Percentiles rank a stretch among this genome's conserved stretches.
These are phyloP conservation scores for Leccinum boreale DNA, from an alignment of 768 basidiomycete genomes.

Conservation along the genomic window DNA sequence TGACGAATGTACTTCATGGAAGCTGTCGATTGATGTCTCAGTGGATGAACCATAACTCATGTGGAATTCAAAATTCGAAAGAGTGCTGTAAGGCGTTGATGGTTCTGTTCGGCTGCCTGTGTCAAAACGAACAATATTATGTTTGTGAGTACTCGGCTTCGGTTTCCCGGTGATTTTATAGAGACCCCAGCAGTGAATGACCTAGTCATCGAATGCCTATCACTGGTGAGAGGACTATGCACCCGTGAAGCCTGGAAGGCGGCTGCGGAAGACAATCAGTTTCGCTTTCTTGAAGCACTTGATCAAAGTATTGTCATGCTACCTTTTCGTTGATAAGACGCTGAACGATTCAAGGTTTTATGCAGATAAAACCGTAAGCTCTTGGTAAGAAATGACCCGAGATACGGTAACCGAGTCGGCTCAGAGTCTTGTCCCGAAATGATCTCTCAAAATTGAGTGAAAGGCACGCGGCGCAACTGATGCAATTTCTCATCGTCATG, in stretches of 20 bases:
- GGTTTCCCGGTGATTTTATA: not conserved
- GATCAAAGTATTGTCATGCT: constrained; percentile 17
- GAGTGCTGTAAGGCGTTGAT: constrained; percentile 31
- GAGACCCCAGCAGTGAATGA: constrained; percentile 16
- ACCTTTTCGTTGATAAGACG: not conserved
- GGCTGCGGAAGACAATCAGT: constrained; percentile 8
- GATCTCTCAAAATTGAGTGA: constrained; percentile 3
- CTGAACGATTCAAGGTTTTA: constrained; percentile 15
- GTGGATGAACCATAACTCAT: constrained; percentile 22
- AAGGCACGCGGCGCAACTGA: constrained; percentile 14
- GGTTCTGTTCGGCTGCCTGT: constrained; percentile 23
- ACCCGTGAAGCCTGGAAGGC: constrained; percentile 22
- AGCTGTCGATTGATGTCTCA: constrained; percentile 19
- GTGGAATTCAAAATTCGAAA: constrained; percentile 25
- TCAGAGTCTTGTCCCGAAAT: constrained; percentile 14
- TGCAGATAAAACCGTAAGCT: constrained; percentile 15
- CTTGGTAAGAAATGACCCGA: not conserved
- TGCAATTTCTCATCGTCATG: constrained; percentile 25
- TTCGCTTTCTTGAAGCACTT: constrained; percentile 14
- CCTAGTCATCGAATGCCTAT: constrained; percentile 18
- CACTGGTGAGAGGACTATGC: constrained; percentile 9
- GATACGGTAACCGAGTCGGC: not conserved
- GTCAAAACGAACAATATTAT: constrained; percentile 17
- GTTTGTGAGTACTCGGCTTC: constrained; percentile 12
- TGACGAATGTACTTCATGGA: constrained; percentile 17